phyloP scores from a whole-genome alignment of 805 yeast genomes.

The Starmera quercuum region DNA sequence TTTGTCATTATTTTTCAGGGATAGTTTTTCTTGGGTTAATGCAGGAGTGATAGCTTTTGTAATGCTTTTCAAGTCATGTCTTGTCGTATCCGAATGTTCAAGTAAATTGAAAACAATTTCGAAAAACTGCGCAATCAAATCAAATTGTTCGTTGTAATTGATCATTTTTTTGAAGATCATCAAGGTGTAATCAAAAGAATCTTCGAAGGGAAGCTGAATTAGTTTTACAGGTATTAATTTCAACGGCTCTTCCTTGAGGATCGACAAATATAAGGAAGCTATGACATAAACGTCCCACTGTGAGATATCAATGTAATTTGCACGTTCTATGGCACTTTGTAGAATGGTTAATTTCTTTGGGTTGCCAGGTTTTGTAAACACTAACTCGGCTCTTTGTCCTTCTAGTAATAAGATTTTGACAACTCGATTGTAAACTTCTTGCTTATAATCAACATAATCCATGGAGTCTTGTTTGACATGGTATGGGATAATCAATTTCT shows the following conservation, averaged over 20 bases:
- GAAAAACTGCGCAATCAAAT: conserved; percentile 30
- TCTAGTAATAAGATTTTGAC: conserved; percentile 39
- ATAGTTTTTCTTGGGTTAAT: conserved; percentile 42
- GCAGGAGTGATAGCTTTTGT: conserved; percentile 30
- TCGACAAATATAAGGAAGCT: conserved; percentile 34
- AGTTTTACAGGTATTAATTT: conserved; percentile 45
- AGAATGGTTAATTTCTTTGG: conserved; percentile 35
- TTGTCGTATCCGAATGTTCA: conserved; percentile 28
- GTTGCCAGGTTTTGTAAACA: conserved; percentile 53
- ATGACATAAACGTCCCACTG: conserved; percentile 52
- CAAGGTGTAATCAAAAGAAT: conserved; percentile 36
- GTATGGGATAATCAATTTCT: conserved; percentile 40
- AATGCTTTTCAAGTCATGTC: conserved; percentile 26
- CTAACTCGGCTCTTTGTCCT: conserved; percentile 29
- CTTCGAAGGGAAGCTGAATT: conserved; percentile 48
- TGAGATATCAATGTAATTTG: conserved; percentile 50
- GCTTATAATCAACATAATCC: conserved; percentile 28
- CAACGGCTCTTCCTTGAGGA: conserved; percentile 41
- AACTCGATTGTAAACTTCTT: conserved; percentile 39
- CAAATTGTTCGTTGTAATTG: conserved; percentile 23
- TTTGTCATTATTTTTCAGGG: conserved; percentile 35
- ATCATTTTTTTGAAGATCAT: conserved; percentile 28
- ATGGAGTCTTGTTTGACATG: conserved; percentile 21
- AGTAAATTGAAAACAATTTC: conserved; percentile 39
- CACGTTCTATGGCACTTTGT: conserved; percentile 41